Conservation (phyloP, 2,329 filamentous ascomycete genomes). For the Fusarium sp. region DNA sequence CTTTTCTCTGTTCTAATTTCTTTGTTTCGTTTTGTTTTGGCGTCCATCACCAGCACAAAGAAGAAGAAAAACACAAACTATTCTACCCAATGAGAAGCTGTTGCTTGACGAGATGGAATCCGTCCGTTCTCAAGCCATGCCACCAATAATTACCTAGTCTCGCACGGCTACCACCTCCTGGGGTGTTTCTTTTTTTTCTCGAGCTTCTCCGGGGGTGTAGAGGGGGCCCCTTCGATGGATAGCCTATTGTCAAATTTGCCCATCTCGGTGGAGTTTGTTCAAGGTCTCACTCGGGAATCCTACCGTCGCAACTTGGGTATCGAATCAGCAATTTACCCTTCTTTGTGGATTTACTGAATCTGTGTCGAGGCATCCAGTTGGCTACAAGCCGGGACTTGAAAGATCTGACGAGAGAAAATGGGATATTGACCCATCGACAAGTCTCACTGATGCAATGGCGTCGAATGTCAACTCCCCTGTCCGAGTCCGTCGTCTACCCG, state of each 20-base stretch:
- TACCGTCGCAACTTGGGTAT: background rate
- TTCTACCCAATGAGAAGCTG: background rate
- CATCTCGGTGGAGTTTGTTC: background rate
- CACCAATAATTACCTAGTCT: conserved; percentile 3
- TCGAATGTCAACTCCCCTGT: background rate
- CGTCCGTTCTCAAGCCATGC: background rate
- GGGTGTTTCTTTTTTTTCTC: background rate
- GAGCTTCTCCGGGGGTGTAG: background rate
- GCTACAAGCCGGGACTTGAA: background rate
- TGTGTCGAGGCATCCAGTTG: background rate
- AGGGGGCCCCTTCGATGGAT: background rate
- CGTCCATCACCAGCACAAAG: background rate
- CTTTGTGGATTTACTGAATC: background rate
- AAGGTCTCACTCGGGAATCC: background rate
- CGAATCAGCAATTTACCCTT: background rate
- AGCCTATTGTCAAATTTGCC: background rate
- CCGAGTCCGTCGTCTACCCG: background rate
- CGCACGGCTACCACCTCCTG: background rate
- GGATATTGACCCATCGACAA: background rate
- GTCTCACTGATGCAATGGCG: background rate
- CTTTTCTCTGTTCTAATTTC: background rate
- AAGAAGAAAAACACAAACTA: background rate
- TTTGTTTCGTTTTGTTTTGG: background rate
- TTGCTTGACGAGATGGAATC: background rate
- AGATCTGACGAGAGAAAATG: background rate